Conservation (phyloP, 805 yeast genomes). For the Cyberlindnera euphorbiiphila region DNA sequence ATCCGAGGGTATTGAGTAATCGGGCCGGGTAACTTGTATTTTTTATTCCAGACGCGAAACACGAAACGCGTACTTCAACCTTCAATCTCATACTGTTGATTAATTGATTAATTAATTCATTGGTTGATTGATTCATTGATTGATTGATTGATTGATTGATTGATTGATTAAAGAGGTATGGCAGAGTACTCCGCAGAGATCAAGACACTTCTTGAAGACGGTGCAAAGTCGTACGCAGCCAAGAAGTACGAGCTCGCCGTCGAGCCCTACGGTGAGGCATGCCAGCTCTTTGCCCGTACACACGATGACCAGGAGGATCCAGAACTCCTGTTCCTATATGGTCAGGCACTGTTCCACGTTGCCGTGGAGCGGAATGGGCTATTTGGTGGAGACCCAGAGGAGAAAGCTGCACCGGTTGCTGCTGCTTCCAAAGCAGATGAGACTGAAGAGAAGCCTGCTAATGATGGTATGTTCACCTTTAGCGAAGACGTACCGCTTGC, state of each 20-base stretch:
- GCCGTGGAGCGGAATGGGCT: constrained; percentile 76
- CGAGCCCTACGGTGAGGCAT: constrained; percentile 69
- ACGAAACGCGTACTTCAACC: too few relatives aligned
- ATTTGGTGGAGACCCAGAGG: constrained; percentile 49
- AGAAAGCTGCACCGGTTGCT: constrained; percentile 23
- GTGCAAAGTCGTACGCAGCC: constrained; percentile 59
- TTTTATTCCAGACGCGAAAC: too few relatives aligned
- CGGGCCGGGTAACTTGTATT: too few relatives aligned
- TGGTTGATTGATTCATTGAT: too few relatives aligned
- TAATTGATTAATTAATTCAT: too few relatives aligned
- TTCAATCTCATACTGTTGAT: too few relatives aligned
- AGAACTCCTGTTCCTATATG: constrained; percentile 69
- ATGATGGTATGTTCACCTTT: constrained; percentile 31
- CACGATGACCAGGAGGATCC: constrained; percentile 62
- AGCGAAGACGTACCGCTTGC: constrained; percentile 37
- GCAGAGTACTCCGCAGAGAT: constrained; percentile 38
- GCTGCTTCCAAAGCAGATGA: constrained; percentile 24
- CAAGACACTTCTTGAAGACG: constrained; percentile 49
- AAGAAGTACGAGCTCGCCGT: constrained; percentile 68
- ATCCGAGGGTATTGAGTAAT: too few relatives aligned
- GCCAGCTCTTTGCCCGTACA: constrained; percentile 46
- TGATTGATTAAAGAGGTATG: too few relatives aligned
- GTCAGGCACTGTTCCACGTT: constrained; percentile 71
- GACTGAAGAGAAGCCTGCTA: constrained; percentile 26
- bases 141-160: too few relatives aligned